Evolutionary conservation across 163 green algal species (phyloP).

Genomic region (Scenedesmus sp.): DNA sequence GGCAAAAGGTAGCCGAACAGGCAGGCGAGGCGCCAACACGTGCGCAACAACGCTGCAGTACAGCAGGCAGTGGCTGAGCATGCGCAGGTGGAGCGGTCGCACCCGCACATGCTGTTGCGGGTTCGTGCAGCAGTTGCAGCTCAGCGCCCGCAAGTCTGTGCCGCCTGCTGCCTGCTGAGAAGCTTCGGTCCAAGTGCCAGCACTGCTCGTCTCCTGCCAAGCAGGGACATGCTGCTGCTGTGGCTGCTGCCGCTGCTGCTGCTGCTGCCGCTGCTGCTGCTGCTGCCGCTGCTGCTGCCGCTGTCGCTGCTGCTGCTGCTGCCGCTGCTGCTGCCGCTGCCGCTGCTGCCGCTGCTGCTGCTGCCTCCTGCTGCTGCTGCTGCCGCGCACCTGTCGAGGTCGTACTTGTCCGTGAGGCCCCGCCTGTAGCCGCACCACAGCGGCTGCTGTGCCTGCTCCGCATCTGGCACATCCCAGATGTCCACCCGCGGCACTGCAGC

Average conservation of each 20-base stretch:
- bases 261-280: no score
- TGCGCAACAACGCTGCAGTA: background rate
- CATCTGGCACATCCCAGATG: slow-evolving; percentile 48
- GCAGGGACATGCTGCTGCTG: background rate
- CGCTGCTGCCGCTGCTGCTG: background rate
- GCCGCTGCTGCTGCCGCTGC: background rate
- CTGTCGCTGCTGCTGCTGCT: slow-evolving; percentile 42
- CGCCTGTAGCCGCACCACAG: slow-evolving; percentile 45
- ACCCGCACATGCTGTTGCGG: background rate
- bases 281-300: no score
- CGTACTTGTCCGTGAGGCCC: slow-evolving; percentile 54
- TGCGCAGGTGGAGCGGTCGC: no score
- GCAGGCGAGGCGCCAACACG: no score
- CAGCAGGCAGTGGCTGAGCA: background rate
- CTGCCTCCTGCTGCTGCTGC: background rate
- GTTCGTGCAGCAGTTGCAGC: background rate
- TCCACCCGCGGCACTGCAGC: slow-evolving; percentile 52
- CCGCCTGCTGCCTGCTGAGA: background rate
- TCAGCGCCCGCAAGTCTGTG: background rate
- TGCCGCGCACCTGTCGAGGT: slow-evolving; percentile 45
- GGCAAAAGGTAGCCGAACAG: no score
- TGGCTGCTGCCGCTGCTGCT: no score
- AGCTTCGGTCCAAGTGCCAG: background rate
- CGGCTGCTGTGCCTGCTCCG: background rate
- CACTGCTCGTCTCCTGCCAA: background rate